Percentiles rank a stretch among this genome's conserved stretches.
Conservation (phyloP, 2,329 filamentous ascomycete species). For the Daldinia sp. region DNA sequence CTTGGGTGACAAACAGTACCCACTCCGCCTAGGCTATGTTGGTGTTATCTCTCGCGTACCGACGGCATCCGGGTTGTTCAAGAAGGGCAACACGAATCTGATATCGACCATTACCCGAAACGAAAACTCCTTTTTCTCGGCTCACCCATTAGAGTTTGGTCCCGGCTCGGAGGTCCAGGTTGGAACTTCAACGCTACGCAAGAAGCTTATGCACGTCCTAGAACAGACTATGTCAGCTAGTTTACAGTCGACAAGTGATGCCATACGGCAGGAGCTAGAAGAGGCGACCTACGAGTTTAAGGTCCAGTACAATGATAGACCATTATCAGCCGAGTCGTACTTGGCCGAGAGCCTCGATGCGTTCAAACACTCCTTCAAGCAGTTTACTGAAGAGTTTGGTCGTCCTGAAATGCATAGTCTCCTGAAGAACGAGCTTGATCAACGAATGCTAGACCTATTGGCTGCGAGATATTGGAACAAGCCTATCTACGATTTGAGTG, state of each 20-base stretch:
- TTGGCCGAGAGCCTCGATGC: conserved; percentile 93
- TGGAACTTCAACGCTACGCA: conserved; percentile 87
- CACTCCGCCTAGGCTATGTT: conserved; percentile 93
- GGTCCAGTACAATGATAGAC: conserved; percentile 97
- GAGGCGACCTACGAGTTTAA: conserved; percentile 99
- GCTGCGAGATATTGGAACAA: conserved; percentile 98
- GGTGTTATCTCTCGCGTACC: conserved; percentile 92
- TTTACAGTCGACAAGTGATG: conserved; percentile 88
- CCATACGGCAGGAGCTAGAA: conserved; percentile 93
- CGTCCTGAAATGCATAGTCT: conserved; percentile 89
- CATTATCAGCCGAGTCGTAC: conserved; percentile 94
- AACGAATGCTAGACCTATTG: conserved; percentile 91
- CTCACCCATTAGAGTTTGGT: conserved; percentile 85
- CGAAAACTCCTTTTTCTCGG: conserved; percentile 86
- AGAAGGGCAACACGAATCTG: conserved; percentile 83
- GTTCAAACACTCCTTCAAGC: conserved; percentile 98
- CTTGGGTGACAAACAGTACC: conserved; percentile 90
- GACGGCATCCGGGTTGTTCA: conserved; percentile 78
- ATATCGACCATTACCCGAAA: conserved; percentile 86
- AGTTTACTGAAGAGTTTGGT: conserved; percentile 90
- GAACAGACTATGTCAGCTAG: conserved; percentile 98
- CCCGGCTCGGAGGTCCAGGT: conserved; percentile 78
- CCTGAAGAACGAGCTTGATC: conserved; percentile 91
- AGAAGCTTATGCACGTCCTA: conserved; percentile 96
- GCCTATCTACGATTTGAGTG: conserved; percentile 84